These are phyloP conservation scores for Geotrichum europaeum DNA, from an alignment of 1,139 yeast species.

Conservation along the genomic window DNA sequence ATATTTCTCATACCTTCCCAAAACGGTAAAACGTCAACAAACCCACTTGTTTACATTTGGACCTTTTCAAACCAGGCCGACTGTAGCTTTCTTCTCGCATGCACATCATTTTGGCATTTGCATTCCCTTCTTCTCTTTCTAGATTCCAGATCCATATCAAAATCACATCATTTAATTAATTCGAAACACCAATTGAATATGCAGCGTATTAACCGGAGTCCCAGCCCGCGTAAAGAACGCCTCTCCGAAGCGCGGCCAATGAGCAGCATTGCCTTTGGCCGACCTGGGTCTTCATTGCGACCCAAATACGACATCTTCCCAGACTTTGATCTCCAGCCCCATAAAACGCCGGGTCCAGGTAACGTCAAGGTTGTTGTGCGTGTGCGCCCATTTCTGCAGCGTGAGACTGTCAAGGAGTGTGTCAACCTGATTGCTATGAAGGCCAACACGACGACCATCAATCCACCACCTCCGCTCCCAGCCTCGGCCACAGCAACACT, in stretches of 20 bases:
- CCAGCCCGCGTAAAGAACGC: neutral
- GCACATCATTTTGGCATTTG: neutral
- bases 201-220: neutral
- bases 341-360: constrained; percentile 20
- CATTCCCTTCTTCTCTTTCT: neutral
- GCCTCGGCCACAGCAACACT: constrained; percentile 11
- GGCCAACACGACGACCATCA: constrained; percentile 26
- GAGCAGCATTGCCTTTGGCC: neutral
- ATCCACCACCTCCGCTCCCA: constrained; percentile 20
- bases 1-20: neutral
- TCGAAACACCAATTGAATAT: neutral
- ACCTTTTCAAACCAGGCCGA: neutral
- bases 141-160: neutral
- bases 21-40: constrained; percentile 1
- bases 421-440: constrained; percentile 29
- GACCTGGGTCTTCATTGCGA: neutral
- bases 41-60: neutral
- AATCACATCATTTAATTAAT: neutral
- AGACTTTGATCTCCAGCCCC: neutral
- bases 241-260: neutral
- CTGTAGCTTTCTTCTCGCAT: neutral
- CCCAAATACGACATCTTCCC: constrained; percentile 1
- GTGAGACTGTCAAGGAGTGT: constrained; percentile 27
- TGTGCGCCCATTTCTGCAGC: constrained; percentile 34
- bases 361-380: constrained; percentile 39